Evolutionary conservation across 345 rosid species (phyloP), one percentile per base, ranked within the genome.

Genomic region (Raphanus raphanistrum): DNA sequence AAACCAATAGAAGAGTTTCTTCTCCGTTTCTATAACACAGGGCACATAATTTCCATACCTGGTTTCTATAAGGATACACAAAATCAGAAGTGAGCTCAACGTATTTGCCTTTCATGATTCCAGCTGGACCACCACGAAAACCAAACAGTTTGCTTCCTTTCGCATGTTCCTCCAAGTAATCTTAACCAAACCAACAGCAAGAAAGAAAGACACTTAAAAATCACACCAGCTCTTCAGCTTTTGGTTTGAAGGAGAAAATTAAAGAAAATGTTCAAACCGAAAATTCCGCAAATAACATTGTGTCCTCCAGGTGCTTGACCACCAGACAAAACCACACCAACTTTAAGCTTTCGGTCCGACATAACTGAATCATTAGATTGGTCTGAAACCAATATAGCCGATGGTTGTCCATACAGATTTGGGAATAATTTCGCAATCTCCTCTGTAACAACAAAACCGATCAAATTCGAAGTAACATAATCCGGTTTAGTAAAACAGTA

Each of bases 281-380:
- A 92, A 52, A 95, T 88, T 68, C 98, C 99, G 50, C 85, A 90
- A 29, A 95, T 92, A 72, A 95, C 99, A 87, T 95, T 95, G 87
- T 92, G 98, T 29, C 99, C 98, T 15, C 99, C 99, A 17, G 98
- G 99, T 28, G 99, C 98, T 82, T 95, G 99, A 48, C 99, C 99
- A 63, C 99, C 99, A 4, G 99, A 92, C 80, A 95, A 84, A 60
- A 92, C 99, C 57, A 92, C 96, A 55, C 98, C 99, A 36, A 95
- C 89, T 75, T 85, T 95, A 79, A 92, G 77, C 85, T 88, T 88
- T 77, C 81, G 86, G 38, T 69, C 72, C 4, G 86, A 62, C 57
- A 66, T 2, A 70, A 76, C 27, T 1, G 67, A 4, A 28, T 80
- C 57, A 32, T 81, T 52, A 67, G 78, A 27, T 11, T 48, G 81